Evolutionary conservation across 2,329 filamentous ascomycete genomes (phyloP).

Genomic region (Arthroderma uncinatum): DNA sequence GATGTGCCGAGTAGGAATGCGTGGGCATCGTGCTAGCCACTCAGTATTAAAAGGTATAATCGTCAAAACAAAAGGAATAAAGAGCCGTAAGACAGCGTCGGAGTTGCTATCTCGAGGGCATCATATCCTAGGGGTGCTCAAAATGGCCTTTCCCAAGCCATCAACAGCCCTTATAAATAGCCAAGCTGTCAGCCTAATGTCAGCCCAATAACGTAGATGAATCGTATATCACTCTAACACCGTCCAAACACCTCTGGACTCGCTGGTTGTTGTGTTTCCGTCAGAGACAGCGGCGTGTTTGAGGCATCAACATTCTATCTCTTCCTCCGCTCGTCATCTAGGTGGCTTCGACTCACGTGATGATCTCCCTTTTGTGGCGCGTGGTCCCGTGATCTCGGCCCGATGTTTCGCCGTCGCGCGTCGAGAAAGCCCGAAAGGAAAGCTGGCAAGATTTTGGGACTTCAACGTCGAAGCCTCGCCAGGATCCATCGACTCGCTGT

Average conservation of each 20-base stretch:
- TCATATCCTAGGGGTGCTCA: not conserved
- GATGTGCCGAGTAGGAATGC: conserved; percentile 23
- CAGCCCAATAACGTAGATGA: not conserved
- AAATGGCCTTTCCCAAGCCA: not conserved
- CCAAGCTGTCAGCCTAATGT: not conserved
- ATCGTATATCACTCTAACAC: no score
- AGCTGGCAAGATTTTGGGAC: not conserved
- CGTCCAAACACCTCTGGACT: no score
- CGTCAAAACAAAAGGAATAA: not conserved
- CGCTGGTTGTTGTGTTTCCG: no score
- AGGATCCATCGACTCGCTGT: not conserved
- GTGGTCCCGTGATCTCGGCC: not conserved
- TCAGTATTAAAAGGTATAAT: not conserved
- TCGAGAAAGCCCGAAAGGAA: not conserved
- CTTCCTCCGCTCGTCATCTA: not conserved
- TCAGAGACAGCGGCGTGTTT: not conserved
- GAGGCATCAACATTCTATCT: not conserved
- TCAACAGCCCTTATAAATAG: not conserved
- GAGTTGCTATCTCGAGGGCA: not conserved
- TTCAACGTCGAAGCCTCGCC: conserved; percentile 1
- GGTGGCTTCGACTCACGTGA: not conserved
- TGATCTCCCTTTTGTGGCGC: not conserved
- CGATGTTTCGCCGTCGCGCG: not conserved
- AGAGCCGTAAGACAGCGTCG: not conserved
- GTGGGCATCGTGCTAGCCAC: conserved; percentile 7